Base-by-base conservation (phyloP, 2,329 filamentous ascomycete genomes). In the Waltergamsia citrina region DNA sequence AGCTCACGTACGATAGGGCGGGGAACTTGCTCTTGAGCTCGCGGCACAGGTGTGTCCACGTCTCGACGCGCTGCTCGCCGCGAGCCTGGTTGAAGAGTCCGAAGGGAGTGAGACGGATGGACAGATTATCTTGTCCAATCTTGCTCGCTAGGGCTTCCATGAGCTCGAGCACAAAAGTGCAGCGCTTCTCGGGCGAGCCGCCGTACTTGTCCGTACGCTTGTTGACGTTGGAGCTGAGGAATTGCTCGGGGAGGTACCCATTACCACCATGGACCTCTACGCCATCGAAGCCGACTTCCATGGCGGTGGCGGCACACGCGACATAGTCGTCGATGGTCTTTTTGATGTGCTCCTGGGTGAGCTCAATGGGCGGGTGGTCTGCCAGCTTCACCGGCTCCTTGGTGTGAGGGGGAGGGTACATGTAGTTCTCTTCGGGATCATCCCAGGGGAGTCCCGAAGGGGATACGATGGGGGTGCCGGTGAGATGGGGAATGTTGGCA, bases 131-230 rank as follows among this genome's bases (percentile, higher is more conserved):
- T 16, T 62, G 49, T 2, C 69, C 69, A 3, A 72, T 50, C 0
- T 57, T 54, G 22, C 53, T 42, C 0, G 62, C 57, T 12, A 72
- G 36, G 5, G 34, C 57, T 46, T 59, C 52, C 46, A 69, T 68
- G n/a, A 77, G 55, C 42, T 75, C 70, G 3, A 78, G 48, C 1
- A 62, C 63, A 43, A 81, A 79, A 5, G 59, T 62, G 39, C 63
- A 60, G 7, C 56, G 47, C 36, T 50, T 52, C 30, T 56, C 48
- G 1, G 42, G 41, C 0, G 45, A 41, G 3, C 53, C 53, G 4
- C 59, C 59, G 26, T 62, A 62, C 4, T 41, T 37, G 18, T 63
- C 58, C 0, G 44, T 54, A 5, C 58, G 51, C 21, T 44, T 52
- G 45, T 61, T 62, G 26, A 47, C 44, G 18, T 57, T 56, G 7